Evolutionary conservation across 768 basidiomycete genomes (phyloP), one percentile per base, ranked within the genome.

Genomic region (Tylopilus vinaceipallidus): DNA sequence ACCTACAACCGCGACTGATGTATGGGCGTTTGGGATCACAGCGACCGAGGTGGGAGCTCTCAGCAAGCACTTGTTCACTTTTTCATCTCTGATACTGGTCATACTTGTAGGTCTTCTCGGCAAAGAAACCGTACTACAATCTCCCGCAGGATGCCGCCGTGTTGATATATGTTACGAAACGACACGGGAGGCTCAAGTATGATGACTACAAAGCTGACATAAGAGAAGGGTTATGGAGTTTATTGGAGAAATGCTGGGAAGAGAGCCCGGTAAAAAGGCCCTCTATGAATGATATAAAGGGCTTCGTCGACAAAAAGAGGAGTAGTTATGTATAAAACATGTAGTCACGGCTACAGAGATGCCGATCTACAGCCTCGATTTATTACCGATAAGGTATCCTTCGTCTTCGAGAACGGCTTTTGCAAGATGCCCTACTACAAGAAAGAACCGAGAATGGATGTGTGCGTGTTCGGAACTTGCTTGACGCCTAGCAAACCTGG

Each of bases 381-480:
- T 54, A 19, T 42, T 37, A 20, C 55, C 53, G 4, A 71, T 57
- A 7, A 47, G 51, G 35, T 65, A 47, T 12, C 80, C 83, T 46
- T 75, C 73, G 7, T 82, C 79, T 59, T 86, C 78, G 34, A 88
- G 63, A 14, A 80, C 75, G 19, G 64, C 66, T 60, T 71, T 80
- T 8, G 91, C 88, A 32, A 91, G 60, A 19, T 69, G 67, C 26
- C 90, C 91, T 40, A 88, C 69, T 20, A 81, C 53, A 13, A 79
- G 83, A 67, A 89, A 90, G 9, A 74, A 60, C 2, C 49, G 45
- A 11, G 45, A 51, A 34, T 77, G 73, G 40, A 75, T 53, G 37
- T 68, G 71, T 7, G 93, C 93, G 36, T 74, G 72, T 65, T 92
- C 91, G 0, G 92, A 95, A 63, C 89, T 94, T 4, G 93, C 92